Evolutionary conservation across 345 rosid genomes (phyloP).

Genomic region (Dimocarpus longan): DNA sequence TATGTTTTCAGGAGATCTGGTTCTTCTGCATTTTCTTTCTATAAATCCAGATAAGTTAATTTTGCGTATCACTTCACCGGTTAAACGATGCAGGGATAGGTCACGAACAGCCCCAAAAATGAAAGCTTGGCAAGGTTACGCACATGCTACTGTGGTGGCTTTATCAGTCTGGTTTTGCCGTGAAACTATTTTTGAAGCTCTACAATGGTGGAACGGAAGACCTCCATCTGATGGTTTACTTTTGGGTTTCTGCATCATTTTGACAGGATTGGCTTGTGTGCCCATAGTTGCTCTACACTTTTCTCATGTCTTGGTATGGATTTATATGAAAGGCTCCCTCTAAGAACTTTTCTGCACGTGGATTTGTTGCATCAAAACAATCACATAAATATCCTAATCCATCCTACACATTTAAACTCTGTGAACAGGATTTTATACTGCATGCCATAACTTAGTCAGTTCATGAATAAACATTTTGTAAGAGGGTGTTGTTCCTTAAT

Average conservation of each 20-base stretch:
- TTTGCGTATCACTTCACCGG: slow-evolving; percentile 11
- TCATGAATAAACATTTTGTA: slow-evolving; percentile 17
- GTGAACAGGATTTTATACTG: neutral
- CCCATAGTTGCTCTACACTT: slow-evolving; percentile 94
- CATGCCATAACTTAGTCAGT: neutral
- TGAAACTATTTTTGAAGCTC: slow-evolving; percentile 93
- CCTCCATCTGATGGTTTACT: slow-evolving; percentile 94
- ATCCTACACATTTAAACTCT: neutral
- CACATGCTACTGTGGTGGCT: slow-evolving; percentile 79
- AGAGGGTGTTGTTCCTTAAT: slow-evolving; percentile 7
- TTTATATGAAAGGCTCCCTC: slow-evolving; percentile 3
- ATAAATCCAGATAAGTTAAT: neutral
- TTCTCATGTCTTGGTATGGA: slow-evolving; percentile 85
- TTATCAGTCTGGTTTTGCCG: slow-evolving; percentile 93
- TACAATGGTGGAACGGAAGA: slow-evolving; percentile 97
- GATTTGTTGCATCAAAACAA: neutral
- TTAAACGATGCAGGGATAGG: slow-evolving; percentile 69
- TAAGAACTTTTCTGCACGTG: neutral
- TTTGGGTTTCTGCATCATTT: slow-evolving; percentile 80
- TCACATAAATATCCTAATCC: neutral
- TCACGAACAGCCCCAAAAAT: slow-evolving; percentile 79
- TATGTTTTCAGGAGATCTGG: neutral
- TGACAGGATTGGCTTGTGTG: slow-evolving; percentile 86
- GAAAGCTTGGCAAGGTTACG: slow-evolving; percentile 99
- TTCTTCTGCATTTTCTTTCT: neutral